Evolutionary conservation across 768 basidiomycete species (phyloP), one percentile per base, ranked within the genome.

Genomic region (Mycena polygramma): DNA sequence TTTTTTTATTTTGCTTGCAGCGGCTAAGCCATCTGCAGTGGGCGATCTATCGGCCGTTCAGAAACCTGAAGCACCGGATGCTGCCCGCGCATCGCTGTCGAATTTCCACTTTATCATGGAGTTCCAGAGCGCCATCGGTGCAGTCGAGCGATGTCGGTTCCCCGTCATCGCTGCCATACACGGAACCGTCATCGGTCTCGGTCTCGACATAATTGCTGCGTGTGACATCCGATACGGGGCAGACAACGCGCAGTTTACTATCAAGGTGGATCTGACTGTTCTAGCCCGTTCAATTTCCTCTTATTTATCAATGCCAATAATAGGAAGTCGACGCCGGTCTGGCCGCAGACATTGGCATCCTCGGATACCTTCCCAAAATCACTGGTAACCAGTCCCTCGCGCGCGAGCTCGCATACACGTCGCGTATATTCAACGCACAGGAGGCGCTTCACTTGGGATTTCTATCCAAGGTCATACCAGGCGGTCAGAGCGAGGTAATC

Each of bases 261-360:
- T 92, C 79, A 87, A 90, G 77, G 90, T 88, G 36, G 52, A 8
- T 49, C 10, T 22, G 5, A 7, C 48, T 49, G 48, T 3, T 11
- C n/a, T 24, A n/a, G n/a, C 48, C 14, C 14, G 9, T 24, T 49
- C n/a, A 49, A 49, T 24, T 11, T 10, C 7, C 7, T 22, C 20
- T 10, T 22, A 14, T 22, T 22, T 11, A 22, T 8, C 14, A 1
- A 9, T 14, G 48, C 4, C 49, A 13, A 74, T 4, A 14, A 8
- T 14, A 95, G 93, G 94, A 96, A 85, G 91, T 94, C 4, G 93
- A 95, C 75, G 86, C 96, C 36, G 95, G 93, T 0, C 83, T 97
- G 0, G 95, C 96, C 4, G 92, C 96, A 0, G 95, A 97, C 76
- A 90, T 96, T 46, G 96, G 96, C 0, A 90, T 94, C 0, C 88